phyloP scores from a whole-genome alignment of 176 grass and related monocot species.

The Musa acuminata region DNA sequence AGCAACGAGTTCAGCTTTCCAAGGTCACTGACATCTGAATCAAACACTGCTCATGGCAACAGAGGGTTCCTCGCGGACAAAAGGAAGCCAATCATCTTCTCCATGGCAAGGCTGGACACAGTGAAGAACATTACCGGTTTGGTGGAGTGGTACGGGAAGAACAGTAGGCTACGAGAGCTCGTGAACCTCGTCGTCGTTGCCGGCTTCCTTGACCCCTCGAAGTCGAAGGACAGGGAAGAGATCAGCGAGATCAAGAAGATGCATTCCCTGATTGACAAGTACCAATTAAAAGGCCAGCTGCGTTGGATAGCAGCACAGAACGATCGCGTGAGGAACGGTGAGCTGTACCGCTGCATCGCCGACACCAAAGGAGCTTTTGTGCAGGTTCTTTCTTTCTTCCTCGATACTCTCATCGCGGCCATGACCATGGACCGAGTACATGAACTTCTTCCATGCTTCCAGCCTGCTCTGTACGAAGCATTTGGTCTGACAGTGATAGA shows the following conservation, averaged over 20 bases:
- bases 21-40: neutral
- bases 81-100: constrained; percentile 87
- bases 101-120: constrained; percentile 91
- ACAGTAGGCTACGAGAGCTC: constrained; percentile 63
- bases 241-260: constrained; percentile 94
- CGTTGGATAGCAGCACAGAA: constrained; percentile 84
- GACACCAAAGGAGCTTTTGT: constrained; percentile 89
- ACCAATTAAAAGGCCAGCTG: constrained; percentile 67
- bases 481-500: constrained; percentile 8
- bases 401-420: neutral
- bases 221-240: constrained; percentile 91
- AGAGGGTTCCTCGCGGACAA: constrained; percentile 66
- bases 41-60: neutral
- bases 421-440: no score
- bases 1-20: no score
- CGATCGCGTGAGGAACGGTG: constrained; percentile 72
- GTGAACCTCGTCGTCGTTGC: constrained; percentile 75
- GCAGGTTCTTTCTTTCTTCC: constrained; percentile 43
- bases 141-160: constrained; percentile 89
- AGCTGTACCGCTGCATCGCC: constrained; percentile 82
- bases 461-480: constrained; percentile 11
- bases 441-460: neutral
- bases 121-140: constrained; percentile 93
- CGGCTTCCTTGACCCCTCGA: constrained; percentile 62
- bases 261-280: constrained; percentile 71